A percentile compares a stretch with the other conserved stretches of the same genome.
These are phyloP conservation scores for Chalciporus piperatus DNA, from an alignment of 768 basidiomycete genomes.

Conservation along the genomic window DNA sequence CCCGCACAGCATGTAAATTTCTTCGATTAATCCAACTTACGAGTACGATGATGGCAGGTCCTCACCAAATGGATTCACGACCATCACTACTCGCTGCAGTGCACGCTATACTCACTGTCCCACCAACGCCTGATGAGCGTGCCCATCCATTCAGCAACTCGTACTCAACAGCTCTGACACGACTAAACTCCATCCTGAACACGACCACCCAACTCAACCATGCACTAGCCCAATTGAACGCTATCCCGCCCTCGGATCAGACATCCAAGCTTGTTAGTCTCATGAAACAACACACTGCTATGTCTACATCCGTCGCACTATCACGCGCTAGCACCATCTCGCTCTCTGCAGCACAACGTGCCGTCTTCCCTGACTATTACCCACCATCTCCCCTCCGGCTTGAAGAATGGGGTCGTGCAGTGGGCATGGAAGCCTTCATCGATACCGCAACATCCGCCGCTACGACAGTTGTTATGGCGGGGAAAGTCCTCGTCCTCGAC, in stretches of 20 bases:
- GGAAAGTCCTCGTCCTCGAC: slow-evolving; percentile 79
- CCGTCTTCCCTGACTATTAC: slow-evolving; percentile 29
- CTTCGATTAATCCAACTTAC: too few species aligned
- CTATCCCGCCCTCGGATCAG: slow-evolving; percentile 45
- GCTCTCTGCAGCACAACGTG: slow-evolving; percentile 19
- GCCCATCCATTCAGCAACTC: slow-evolving; percentile 28
- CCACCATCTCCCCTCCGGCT: slow-evolving; percentile 38
- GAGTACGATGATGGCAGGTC: too few species aligned
- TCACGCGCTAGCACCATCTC: slow-evolving; percentile 22
- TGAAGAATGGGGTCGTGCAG: slow-evolving; percentile 57
- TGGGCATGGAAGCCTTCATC: slow-evolving; percentile 74
- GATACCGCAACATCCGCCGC: slow-evolving; percentile 45
- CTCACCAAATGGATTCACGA: slow-evolving; percentile 8
- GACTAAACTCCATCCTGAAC: slow-evolving; percentile 51
- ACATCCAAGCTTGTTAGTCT: slow-evolving; percentile 69
- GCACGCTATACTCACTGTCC: slow-evolving; percentile 25
- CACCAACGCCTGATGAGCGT: slow-evolving; percentile 15
- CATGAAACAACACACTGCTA: slow-evolving; percentile 61
- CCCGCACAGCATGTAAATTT: too few species aligned
- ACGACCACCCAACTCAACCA: slow-evolving; percentile 50
- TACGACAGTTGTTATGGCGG: slow-evolving; percentile 62
- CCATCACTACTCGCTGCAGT: slow-evolving; percentile 25
- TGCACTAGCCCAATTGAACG: slow-evolving; percentile 48
- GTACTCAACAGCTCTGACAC: slow-evolving; percentile 19
- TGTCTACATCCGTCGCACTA: slow-evolving; percentile 25